Percentiles rank a stretch among this genome's conserved stretches.
These are phyloP conservation scores for Penicillium paneum DNA, from an alignment of 2,329 filamentous ascomycete species.

Conservation along the genomic window DNA sequence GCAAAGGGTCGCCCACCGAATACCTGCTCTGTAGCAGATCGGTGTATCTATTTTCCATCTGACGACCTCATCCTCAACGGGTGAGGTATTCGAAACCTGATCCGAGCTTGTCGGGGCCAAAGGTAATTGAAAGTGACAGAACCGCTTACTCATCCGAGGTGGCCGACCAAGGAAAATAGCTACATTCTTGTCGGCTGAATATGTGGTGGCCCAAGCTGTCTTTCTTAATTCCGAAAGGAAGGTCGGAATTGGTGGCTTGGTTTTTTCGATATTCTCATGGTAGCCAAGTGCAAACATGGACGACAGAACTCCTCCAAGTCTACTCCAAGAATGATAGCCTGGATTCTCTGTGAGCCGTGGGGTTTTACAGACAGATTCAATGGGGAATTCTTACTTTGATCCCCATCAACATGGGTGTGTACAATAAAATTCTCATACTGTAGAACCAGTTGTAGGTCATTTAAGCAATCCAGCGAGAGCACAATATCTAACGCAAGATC, in stretches of 20 bases:
- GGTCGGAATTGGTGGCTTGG: conserved; percentile 24
- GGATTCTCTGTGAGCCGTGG: background rate
- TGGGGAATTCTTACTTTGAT: conserved; percentile 39
- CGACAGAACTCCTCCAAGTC: conserved; percentile 46
- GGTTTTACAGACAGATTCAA: background rate
- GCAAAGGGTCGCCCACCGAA: conserved; percentile 28
- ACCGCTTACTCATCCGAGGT: conserved; percentile 43
- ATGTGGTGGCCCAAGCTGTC: conserved; percentile 41
- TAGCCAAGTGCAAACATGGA: conserved; percentile 48
- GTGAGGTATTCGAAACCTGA: conserved; percentile 5
- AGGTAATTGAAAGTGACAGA: conserved; percentile 39
- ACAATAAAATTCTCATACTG: conserved; percentile 50
- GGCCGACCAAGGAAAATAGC: conserved; percentile 50
- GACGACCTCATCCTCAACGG: conserved; percentile 3
- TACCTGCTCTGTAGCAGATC: conserved; percentile 24
- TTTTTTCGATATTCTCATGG: conserved; percentile 40
- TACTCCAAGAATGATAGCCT: conserved; percentile 49
- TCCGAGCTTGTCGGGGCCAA: conserved; percentile 4
- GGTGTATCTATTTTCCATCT: background rate
- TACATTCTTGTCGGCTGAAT: conserved; percentile 48
- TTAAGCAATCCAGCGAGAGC: conserved; percentile 35
- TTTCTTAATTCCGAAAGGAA: conserved; percentile 42
- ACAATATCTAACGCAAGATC: conserved; percentile 40
- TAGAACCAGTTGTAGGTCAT: conserved; percentile 46
- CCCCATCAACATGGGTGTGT: conserved; percentile 44